Base-by-base conservation (phyloP, 306 rosid species). In the Lupinus albus region DNA sequence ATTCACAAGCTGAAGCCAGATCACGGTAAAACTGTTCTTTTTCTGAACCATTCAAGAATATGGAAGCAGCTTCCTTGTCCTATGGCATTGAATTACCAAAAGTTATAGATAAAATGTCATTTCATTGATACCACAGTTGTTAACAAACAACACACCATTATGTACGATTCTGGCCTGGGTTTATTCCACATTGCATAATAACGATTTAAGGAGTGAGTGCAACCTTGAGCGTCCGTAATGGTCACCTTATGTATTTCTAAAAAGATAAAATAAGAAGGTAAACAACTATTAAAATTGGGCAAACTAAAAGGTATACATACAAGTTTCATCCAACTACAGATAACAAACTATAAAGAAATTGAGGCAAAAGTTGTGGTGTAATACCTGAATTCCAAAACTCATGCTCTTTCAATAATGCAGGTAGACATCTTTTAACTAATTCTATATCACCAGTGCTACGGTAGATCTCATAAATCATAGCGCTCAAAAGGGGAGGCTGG, bases 401-500 rank as follows among this genome's bases (percentile, higher is more conserved):
- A 54, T 93, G 76, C 73, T 93, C 99, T 79, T 84, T 90, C 56
- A 76, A 59, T 16, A 93, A 82, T n/a, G 96, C 84, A 51, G 96
- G 97, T n/a, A 93, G 89, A 39, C 92, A 70, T 44, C 70, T 86
- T 56, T 78, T 77, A 63, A 85, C 86, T 16, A 93, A 76, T 71
- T 88, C 84, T 11, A 77, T 10, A 48, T 90, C 92, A 7, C 84
- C 85, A 1, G 94, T 93, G 67, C 74, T 74, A 57, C 41, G 15
- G 80, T 80, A 90, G 78, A 90, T 85, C 68, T 86, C 94, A 52
- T 73, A 75, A 66, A 93, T 82, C 97, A 93, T 93, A 53, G 96
- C 85, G 17, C 99, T 93, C 49, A 93, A 80, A 64, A 93, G 90
- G 6, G 97, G 99, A 78, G 99, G 99, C 85, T 93, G 94, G 84